phyloP scores from a whole-genome alignment of 129 eudicot species.

The Flaveria bidentis region DNA sequence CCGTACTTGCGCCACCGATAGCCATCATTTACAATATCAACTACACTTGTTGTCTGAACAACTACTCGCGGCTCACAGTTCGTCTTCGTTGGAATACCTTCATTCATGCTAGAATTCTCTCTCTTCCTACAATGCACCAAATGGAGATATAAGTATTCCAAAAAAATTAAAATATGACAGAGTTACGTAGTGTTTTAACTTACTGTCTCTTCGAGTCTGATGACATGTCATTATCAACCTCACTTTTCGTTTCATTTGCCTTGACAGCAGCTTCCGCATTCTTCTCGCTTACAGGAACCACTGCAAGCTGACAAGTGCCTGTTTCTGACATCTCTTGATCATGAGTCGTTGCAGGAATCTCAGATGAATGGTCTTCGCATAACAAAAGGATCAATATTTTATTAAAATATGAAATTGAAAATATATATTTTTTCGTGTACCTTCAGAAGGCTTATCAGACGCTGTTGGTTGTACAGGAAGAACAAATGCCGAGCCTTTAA shows the following conservation, averaged over 20 bases:
- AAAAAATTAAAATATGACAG: neutral
- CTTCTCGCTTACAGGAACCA: slow-evolving; percentile 30
- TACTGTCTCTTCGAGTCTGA: slow-evolving; percentile 72
- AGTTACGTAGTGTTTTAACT: slow-evolving; percentile 28
- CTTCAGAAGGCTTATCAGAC: slow-evolving; percentile 50
- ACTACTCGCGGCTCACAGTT: slow-evolving; percentile 60
- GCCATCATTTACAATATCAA: slow-evolving; percentile 90
- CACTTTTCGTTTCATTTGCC: slow-evolving; percentile 41
- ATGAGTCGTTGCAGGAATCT: slow-evolving; percentile 36
- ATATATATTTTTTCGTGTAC: slow-evolving; percentile 37
- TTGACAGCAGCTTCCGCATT: slow-evolving; percentile 33
- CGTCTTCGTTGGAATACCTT: slow-evolving; percentile 44
- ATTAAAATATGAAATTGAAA: slow-evolving; percentile 8
- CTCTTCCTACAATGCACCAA: slow-evolving; percentile 55
- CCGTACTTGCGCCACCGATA: slow-evolving; percentile 97
- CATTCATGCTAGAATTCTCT: slow-evolving; percentile 40
- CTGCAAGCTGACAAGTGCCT: slow-evolving; percentile 34
- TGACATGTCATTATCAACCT: slow-evolving; percentile 39
- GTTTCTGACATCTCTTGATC: slow-evolving; percentile 45
- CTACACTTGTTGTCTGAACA: slow-evolving; percentile 75
- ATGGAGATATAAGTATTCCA: neutral
- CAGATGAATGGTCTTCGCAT: slow-evolving; percentile 48
- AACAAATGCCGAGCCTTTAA: slow-evolving; percentile 40
- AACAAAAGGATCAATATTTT: slow-evolving; percentile 9
- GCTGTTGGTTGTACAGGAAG: slow-evolving; percentile 45